These are phyloP conservation scores for Cercospora sojina DNA, from an alignment of 2,329 filamentous ascomycete species.

Conservation along the genomic window DNA sequence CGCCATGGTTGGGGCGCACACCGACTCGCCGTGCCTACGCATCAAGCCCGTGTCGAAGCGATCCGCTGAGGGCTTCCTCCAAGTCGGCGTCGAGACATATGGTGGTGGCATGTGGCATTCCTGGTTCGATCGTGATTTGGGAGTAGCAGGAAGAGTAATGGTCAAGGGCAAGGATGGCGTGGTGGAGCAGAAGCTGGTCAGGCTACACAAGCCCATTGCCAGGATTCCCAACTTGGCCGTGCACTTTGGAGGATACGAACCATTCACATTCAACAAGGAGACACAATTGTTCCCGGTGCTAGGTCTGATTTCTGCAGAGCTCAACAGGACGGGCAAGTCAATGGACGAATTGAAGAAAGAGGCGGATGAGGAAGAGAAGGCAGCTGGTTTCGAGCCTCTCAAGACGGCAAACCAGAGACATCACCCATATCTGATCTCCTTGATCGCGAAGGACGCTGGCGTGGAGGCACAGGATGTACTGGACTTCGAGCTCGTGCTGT, in stretches of 20 bases:
- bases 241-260: constrained; percentile 82
- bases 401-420: constrained; percentile 78
- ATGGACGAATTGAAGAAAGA: constrained; percentile 51
- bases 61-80: constrained; percentile 78
- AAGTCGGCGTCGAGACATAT: constrained; percentile 95
- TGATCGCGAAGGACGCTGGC: constrained; percentile 77
- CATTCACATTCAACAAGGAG: constrained; percentile 95
- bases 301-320: constrained; percentile 80
- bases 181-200: constrained; percentile 81
- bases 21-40: constrained; percentile 87
- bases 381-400: constrained; percentile 66
- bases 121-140: constrained; percentile 94
- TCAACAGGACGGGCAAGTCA: constrained; percentile 69
- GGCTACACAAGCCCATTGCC: constrained; percentile 85
- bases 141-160: constrained; percentile 84
- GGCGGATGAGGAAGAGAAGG: constrained; percentile 40
- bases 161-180: constrained; percentile 67
- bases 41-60: constrained; percentile 95
- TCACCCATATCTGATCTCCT: constrained; percentile 80
- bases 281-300: constrained; percentile 91
- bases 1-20: constrained; percentile 91
- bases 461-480: constrained; percentile 70
- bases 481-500: constrained; percentile 96
- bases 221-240: constrained; percentile 92
- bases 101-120: constrained; percentile 97